These are phyloP conservation scores for Stemphylium lycopersici DNA, from an alignment of 2,329 filamentous ascomycete genomes.

Conservation along the genomic window DNA sequence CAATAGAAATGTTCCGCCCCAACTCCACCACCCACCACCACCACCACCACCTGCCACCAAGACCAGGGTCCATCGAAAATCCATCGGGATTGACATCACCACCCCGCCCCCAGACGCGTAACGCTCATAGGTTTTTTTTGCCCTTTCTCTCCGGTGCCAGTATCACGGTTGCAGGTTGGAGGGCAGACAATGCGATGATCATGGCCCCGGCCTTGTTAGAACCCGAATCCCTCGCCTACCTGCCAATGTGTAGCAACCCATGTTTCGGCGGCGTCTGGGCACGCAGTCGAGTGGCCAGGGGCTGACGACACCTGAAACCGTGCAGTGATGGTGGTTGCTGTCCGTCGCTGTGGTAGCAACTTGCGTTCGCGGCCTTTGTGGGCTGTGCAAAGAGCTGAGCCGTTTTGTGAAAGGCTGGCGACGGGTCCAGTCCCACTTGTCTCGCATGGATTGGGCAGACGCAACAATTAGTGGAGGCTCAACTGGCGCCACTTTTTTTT, in stretches of 20 bases:
- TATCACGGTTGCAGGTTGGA: too few species aligned
- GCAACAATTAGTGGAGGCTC: background rate
- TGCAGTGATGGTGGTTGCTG: background rate
- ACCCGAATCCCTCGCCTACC: slow-evolving; percentile 1
- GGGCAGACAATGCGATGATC: background rate
- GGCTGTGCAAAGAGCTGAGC: slow-evolving; percentile 18
- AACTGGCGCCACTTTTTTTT: slow-evolving; percentile 9
- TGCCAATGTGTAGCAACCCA: slow-evolving; percentile 10
- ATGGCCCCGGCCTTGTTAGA: background rate
- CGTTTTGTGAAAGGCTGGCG: slow-evolving; percentile 5
- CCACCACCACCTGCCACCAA: too few species aligned
- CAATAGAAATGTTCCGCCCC: slow-evolving; percentile 15
- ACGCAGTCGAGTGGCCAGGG: slow-evolving; percentile 18
- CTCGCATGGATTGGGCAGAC: background rate
- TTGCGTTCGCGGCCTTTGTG: slow-evolving; percentile 23
- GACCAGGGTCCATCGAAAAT: slow-evolving; percentile 11
- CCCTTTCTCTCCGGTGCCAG: background rate
- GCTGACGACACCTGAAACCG: slow-evolving; percentile 48
- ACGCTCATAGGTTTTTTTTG: background rate
- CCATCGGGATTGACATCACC: slow-evolving; percentile 14
- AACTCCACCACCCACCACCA: too few species aligned
- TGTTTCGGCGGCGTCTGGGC: slow-evolving; percentile 39
- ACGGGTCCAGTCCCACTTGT: slow-evolving; percentile 9
- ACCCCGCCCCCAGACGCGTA: slow-evolving; percentile 8
- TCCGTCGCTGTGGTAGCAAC: too few species aligned